Evolutionary conservation across 2,329 filamentous ascomycete species (phyloP), one percentile per base, ranked within the genome.

Genomic region (Fusarium sp.): DNA sequence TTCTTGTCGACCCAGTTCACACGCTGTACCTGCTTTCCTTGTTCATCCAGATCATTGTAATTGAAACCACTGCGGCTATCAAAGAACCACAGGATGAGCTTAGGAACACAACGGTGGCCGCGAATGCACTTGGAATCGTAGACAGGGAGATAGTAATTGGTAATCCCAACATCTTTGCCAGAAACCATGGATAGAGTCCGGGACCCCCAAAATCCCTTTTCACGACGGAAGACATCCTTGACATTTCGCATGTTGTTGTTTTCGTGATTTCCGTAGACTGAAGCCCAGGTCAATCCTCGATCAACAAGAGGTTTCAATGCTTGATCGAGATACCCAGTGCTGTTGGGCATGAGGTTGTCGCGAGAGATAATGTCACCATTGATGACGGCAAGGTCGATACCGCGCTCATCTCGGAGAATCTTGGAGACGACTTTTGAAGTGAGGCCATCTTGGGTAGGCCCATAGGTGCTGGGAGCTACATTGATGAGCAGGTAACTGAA

Each of bases 261-360:
- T 74, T 94, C 92, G 73, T 93, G 92, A 67, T 93, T 93, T 1
- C 92, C 92, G 68, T 93, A 93, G 0, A 91, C 91, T 1, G 89
- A 90, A 6, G 91, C 91, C 88, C 91, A 93, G 0, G 84, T 83
- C 0, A 92, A 76, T 8, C 84, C 83, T 20, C 86, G 85, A 4
- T 86, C 70, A 1, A 91, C 82, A 1, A 94, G 80, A 0, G 90
- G 90, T 2, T 75, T 80, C 1, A 92, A 87, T 7, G 92, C 86
- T 69, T 86, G 80, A 72, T 92, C 88, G 4, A 93, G 65, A 58
- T 91, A 90, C 4, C 79, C 73, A 0, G 88, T 90, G 59, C 75
- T 77, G 72, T 92, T 92, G 4, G 85, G 80, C 8, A 85, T 66
- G 70, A 87, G 2, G 85, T 86, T 69, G 90, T 89, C 66, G 93